phyloP scores from a whole-genome alignment of 495 filamentous ascomycete genomes.

The Tuber magnatum region DNA sequence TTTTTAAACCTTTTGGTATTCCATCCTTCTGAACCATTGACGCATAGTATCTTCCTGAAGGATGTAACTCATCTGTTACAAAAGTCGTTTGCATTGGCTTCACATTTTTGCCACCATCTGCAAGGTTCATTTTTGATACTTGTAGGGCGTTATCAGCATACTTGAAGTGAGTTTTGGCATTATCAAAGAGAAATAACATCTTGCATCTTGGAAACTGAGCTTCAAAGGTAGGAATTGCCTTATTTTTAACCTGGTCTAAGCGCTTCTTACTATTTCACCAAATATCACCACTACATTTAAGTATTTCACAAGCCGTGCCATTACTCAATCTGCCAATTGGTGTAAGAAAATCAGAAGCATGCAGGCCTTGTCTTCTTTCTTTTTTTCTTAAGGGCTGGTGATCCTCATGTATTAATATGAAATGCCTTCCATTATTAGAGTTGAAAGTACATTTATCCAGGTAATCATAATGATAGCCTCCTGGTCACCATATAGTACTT shows the following conservation, averaged over 20 bases:
- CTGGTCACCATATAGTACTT: background rate
- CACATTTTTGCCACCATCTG: too few relatives aligned
- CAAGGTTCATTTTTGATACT: too few relatives aligned
- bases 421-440: too few relatives aligned
- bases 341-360: too few relatives aligned
- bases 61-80: background rate
- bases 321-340: conserved; percentile 7
- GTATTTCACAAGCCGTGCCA: too few relatives aligned
- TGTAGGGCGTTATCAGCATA: conserved; percentile 11
- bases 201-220: background rate
- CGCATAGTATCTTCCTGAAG: background rate
- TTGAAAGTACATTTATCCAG: too few relatives aligned
- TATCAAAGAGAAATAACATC: conserved; percentile 12
- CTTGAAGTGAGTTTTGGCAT: conserved; percentile 7
- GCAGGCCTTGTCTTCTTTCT: too few relatives aligned
- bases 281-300: conserved; percentile 11
- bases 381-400: too few relatives aligned
- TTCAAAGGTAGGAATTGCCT: conserved; percentile 10
- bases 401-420: too few relatives aligned
- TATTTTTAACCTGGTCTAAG: background rate
- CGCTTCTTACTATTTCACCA: conserved; percentile 4
- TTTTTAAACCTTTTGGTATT: too few relatives aligned
- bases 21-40: background rate
- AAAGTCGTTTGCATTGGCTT: too few relatives aligned
- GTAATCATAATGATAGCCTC: too few relatives aligned